These are phyloP conservation scores for Collybiopsis confluens DNA, from an alignment of 768 basidiomycete species.

Conservation along the genomic window DNA sequence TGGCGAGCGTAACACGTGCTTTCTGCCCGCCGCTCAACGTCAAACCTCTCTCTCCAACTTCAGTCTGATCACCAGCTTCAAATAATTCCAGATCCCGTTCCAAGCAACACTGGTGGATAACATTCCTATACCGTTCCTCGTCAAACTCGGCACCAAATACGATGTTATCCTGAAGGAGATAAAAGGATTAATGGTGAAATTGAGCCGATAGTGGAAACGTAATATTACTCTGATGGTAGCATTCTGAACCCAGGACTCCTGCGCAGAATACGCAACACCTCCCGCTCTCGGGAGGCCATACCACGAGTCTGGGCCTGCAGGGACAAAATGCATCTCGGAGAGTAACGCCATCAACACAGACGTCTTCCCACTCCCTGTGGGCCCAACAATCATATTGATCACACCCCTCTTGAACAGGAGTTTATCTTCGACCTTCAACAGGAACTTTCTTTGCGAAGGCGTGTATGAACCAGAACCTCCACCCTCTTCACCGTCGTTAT, in stretches of 20 bases:
- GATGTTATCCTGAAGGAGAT: conserved; percentile 32
- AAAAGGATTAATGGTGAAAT: too few species aligned
- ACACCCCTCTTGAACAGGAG: conserved; percentile 35
- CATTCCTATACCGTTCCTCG: conserved; percentile 34
- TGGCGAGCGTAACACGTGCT: conserved; percentile 39
- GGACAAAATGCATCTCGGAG: conserved; percentile 43
- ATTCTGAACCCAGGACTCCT: conserved; percentile 63
- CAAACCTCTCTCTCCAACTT: conserved; percentile 50
- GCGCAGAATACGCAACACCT: conserved; percentile 58
- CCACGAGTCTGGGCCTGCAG: conserved; percentile 35
- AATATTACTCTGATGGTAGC: conserved; percentile 48
- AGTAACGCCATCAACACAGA: conserved; percentile 26
- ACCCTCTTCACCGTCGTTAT: neutral
- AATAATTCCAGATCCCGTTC: conserved; percentile 39
- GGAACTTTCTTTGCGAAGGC: conserved; percentile 30
- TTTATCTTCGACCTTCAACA: conserved; percentile 35
- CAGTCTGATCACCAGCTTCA: conserved; percentile 40
- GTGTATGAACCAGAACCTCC: neutral
- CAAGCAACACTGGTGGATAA: conserved; percentile 33
- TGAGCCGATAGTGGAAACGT: too few species aligned
- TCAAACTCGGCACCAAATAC: conserved; percentile 38
- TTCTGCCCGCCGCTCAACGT: conserved; percentile 43
- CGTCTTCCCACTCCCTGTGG: conserved; percentile 38
- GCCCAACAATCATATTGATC: conserved; percentile 39
- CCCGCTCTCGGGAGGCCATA: conserved; percentile 46